Percentiles rank a stretch among this genome's conserved stretches.
phyloP scores from a whole-genome alignment of 2,329 filamentous ascomycete genomes.

The Rhytidhysteron rufulum region DNA sequence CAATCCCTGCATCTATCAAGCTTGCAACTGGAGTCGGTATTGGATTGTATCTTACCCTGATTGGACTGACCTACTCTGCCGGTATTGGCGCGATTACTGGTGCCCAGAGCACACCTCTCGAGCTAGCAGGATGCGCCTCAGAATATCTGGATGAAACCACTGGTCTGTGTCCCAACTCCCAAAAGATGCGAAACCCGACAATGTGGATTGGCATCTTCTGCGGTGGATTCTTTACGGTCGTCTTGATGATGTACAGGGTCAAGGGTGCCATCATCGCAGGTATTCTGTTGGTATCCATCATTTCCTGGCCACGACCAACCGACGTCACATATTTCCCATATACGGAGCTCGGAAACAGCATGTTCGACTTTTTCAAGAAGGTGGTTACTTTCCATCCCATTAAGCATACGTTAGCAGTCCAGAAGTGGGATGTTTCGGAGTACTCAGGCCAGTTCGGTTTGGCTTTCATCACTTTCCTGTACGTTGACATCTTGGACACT shows the following conservation, averaged over 20 bases:
- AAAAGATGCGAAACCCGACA: constrained; percentile 77
- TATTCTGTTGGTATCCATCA: constrained; percentile 78
- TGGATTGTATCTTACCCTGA: constrained; percentile 74
- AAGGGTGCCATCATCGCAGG: constrained; percentile 84
- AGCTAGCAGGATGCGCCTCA: constrained; percentile 68
- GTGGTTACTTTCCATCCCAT: constrained; percentile 84
- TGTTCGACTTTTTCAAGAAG: constrained; percentile 83
- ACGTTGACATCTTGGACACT: constrained; percentile 84
- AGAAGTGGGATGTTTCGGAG: constrained; percentile 67
- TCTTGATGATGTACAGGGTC: constrained; percentile 80
- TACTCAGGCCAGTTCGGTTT: constrained; percentile 75
- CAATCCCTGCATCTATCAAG: constrained; percentile 81
- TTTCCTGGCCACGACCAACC: constrained; percentile 79
- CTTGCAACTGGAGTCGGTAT: constrained; percentile 83
- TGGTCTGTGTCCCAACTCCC: constrained; percentile 59
- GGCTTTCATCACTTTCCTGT: constrained; percentile 83
- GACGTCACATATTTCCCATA: constrained; percentile 78
- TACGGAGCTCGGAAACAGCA: constrained; percentile 61
- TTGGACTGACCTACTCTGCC: constrained; percentile 73
- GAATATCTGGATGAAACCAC: constrained; percentile 40
- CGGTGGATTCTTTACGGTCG: constrained; percentile 72
- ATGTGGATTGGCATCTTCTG: constrained; percentile 90
- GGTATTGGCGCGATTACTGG: constrained; percentile 78
- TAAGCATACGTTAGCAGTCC: constrained; percentile 62
- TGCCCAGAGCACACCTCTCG: constrained; percentile 62